Evolutionary conservation across 2,329 filamentous ascomycete species (phyloP).

Genomic region (Monilinia vaccinii-corymbosi): DNA sequence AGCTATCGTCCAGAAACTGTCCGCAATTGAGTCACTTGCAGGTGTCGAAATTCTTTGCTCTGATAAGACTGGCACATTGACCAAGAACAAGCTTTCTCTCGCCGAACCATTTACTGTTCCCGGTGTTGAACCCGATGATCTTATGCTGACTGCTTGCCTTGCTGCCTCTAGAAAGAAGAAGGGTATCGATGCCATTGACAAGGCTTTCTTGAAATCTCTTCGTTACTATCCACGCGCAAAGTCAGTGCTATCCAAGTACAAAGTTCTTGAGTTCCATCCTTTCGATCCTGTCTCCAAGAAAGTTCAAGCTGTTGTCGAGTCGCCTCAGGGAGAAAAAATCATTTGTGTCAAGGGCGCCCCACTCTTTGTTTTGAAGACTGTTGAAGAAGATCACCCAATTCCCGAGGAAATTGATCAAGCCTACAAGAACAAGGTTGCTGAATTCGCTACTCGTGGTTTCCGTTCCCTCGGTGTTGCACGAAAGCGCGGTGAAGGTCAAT

Average conservation of each 20-base stretch:
- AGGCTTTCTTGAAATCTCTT: constrained; percentile 83
- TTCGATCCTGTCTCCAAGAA: constrained; percentile 95
- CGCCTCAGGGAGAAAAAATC: constrained; percentile 73
- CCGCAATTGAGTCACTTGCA: constrained; percentile 82
- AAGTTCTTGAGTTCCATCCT: constrained; percentile 73
- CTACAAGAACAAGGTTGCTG: constrained; percentile 88
- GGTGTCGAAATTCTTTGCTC: constrained; percentile 92
- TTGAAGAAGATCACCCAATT: constrained; percentile 76
- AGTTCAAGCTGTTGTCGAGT: constrained; percentile 75
- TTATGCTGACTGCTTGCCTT: constrained; percentile 86
- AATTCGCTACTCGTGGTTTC: constrained; percentile 89
- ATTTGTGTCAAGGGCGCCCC: constrained; percentile 88
- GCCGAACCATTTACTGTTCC: constrained; percentile 75
- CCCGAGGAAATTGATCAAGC: constrained; percentile 67
- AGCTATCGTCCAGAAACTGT: constrained; percentile 88
- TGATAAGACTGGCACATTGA: constrained; percentile 88
- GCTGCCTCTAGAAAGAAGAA: constrained; percentile 91
- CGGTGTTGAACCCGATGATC: constrained; percentile 76
- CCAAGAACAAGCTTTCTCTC: constrained; percentile 88
- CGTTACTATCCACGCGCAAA: constrained; percentile 77
- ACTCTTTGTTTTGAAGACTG: constrained; percentile 77
- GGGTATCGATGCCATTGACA: constrained; percentile 91
- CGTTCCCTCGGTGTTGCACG: constrained; percentile 88
- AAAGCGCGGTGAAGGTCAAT: constrained; percentile 70
- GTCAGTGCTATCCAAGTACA: constrained; percentile 71